These are phyloP conservation scores for Syzygium jambos DNA, from an alignment of 345 rosid genomes.

Conservation along the genomic window DNA sequence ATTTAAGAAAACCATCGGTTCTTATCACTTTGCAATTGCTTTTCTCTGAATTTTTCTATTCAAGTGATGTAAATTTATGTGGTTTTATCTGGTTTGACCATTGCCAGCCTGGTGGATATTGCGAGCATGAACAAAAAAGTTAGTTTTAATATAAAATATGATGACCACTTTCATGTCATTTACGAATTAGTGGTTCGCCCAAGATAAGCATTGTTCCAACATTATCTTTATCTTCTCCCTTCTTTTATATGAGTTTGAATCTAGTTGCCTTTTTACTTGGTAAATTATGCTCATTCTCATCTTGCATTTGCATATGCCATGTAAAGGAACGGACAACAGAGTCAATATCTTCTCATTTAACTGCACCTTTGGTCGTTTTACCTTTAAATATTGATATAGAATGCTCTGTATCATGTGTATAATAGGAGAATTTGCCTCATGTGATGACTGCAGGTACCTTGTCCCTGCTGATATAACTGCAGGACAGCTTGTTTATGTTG, in stretches of 20 bases:
- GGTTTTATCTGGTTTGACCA: not conserved
- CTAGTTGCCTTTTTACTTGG: not conserved
- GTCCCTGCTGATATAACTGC: slow-evolving; percentile 70
- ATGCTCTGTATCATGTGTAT: not conserved
- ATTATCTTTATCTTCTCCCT: not conserved
- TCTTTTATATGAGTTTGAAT: not conserved
- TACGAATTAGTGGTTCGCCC: not conserved
- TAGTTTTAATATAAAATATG: not conserved
- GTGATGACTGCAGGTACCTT: slow-evolving; percentile 40
- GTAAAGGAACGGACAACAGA: not conserved
- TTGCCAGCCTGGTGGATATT: not conserved
- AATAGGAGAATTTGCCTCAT: not conserved
- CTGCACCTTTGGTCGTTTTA: not conserved
- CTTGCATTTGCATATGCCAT: not conserved
- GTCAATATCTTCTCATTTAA: not conserved
- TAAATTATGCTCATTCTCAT: not conserved
- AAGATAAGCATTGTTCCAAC: not conserved
- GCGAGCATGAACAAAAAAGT: not conserved
- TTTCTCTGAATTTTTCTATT: not conserved
- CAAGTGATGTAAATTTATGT: not conserved
- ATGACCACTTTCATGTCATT: not conserved
- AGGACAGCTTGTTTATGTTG: slow-evolving; percentile 72
- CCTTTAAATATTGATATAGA: not conserved
- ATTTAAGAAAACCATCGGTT: not conserved
- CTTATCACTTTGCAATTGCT: not conserved